A percentile compares a stretch with the other conserved stretches of the same genome.
Evolutionary conservation across 1,284 basidiomycete genomes (phyloP).

Genomic region (Ganoderma sinense): DNA sequence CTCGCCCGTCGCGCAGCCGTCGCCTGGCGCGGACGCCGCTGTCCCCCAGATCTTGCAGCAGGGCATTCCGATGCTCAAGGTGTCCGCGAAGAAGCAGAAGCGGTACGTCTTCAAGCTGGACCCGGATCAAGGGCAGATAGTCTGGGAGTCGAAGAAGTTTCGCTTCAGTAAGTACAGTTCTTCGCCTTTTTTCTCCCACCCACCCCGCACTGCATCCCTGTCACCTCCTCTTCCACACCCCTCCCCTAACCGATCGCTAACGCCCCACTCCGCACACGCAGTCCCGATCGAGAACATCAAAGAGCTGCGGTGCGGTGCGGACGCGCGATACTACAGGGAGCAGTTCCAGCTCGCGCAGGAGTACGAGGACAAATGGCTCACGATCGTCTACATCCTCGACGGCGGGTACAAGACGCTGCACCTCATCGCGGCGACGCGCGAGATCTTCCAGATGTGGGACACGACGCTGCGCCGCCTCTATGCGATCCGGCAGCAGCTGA

Average conservation of each 20-base stretch:
- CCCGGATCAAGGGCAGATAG: slow-evolving; percentile 80
- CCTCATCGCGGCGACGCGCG: slow-evolving; percentile 79
- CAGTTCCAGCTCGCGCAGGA: slow-evolving; percentile 74
- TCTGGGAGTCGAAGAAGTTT: slow-evolving; percentile 85
- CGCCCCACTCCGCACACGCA: slow-evolving; percentile 38
- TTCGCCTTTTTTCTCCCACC: slow-evolving; percentile 3
- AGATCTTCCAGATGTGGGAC: slow-evolving; percentile 77
- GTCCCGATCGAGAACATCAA: slow-evolving; percentile 93
- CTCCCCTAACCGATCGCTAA: background rate
- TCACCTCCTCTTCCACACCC: slow-evolving; percentile 67
- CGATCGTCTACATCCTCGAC: slow-evolving; percentile 79
- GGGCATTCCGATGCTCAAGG: slow-evolving; percentile 86
- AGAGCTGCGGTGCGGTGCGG: slow-evolving; percentile 84
- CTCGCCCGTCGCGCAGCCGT: slow-evolving; percentile 29
- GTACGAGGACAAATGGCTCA: slow-evolving; percentile 77
- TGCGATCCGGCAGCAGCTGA: slow-evolving; percentile 69
- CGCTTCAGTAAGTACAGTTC: slow-evolving; percentile 68
- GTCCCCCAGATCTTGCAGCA: slow-evolving; percentile 62
- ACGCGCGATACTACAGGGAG: slow-evolving; percentile 82
- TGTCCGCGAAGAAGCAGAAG: slow-evolving; percentile 87
- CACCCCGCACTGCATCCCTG: slow-evolving; percentile 4
- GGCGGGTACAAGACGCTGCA: slow-evolving; percentile 93
- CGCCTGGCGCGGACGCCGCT: slow-evolving; percentile 44
- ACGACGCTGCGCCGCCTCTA: slow-evolving; percentile 65
- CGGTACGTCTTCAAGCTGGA: slow-evolving; percentile 79